Evolutionary conservation across 2,329 filamentous ascomycete genomes (phyloP).

Genomic region (Cordyceps pruinosa): DNA sequence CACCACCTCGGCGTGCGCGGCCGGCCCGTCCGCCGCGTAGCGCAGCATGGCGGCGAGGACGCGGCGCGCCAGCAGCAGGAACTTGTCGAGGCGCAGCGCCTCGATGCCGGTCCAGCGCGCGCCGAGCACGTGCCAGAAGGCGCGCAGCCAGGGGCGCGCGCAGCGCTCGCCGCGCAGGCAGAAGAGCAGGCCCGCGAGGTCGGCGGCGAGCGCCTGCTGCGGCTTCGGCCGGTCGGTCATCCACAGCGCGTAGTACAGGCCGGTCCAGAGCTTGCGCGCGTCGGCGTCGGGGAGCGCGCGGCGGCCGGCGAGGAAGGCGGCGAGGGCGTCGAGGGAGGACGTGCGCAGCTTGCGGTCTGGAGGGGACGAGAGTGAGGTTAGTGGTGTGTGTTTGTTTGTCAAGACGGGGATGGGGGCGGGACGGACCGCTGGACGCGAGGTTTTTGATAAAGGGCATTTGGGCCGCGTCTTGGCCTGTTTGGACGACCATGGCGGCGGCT

Average conservation of each 20-base stretch:
- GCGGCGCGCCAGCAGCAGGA: slow-evolving; percentile 73
- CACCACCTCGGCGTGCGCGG: slow-evolving; percentile 22
- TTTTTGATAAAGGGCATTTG: slow-evolving; percentile 72
- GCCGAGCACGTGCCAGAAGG: slow-evolving; percentile 65
- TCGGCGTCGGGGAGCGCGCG: slow-evolving; percentile 58
- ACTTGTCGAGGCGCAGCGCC: slow-evolving; percentile 83
- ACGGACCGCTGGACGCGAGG: slow-evolving; percentile 74
- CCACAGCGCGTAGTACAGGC: slow-evolving; percentile 88
- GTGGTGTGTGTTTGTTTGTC: too few relatives aligned
- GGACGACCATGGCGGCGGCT: slow-evolving; percentile 28
- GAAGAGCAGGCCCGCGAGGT: slow-evolving; percentile 63
- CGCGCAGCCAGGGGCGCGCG: slow-evolving; percentile 47
- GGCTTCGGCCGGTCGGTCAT: slow-evolving; percentile 86
- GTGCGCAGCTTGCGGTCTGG: slow-evolving; percentile 72
- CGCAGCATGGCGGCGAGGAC: slow-evolving; percentile 66
- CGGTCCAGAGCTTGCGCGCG: slow-evolving; percentile 86
- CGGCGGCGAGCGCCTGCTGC: slow-evolving; percentile 74
- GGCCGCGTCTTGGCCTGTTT: slow-evolving; percentile 28
- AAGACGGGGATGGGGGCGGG: slow-evolving; percentile 1
- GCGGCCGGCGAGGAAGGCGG: slow-evolving; percentile 65
- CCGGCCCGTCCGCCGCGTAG: slow-evolving; percentile 29
- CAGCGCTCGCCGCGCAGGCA: slow-evolving; percentile 38
- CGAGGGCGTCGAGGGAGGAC: slow-evolving; percentile 68
- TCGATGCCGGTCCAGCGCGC: slow-evolving; percentile 69
- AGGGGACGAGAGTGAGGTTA: not conserved